Base-by-base conservation (phyloP, 371 early-diverging fungal genomes). In the Mortierella sp. region DNA sequence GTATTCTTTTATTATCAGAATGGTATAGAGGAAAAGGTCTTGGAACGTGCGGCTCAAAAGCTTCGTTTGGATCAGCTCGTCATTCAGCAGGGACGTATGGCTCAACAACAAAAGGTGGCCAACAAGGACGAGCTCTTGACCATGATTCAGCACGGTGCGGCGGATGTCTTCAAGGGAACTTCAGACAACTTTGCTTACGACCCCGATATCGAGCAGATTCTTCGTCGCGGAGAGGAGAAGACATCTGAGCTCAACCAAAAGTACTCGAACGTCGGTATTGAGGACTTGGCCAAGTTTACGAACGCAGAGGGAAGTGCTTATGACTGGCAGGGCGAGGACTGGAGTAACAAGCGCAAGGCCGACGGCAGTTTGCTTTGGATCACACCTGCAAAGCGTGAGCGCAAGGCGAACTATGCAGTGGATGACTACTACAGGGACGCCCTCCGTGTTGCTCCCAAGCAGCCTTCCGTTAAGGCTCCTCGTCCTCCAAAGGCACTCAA, bases 141-240 rank as follows among this genome's bases (percentile, higher is more conserved):
- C 28, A 99, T 99, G 99, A 98, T 99, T 72, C 98, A 97, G 84
- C 97, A 97, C 80, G 99, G 99, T 48, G 99, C 99, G 0, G 95
- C 97, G 38, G 91, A 91, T 34, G 96, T 99, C 26, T 96, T 99
- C 80, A 92, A 91, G 52, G 92, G 93, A 26, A 76, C 83, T 4
- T 93, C 92, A 26, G 91, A 89, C 76, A 73, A 81, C 57, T 74
- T 73, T 21, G 72, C 78, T 2, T 86, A 83, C 16, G 95, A 94
- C 26, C 92, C 95, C 31, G 95, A 96, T 80, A 98, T 99, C 84
- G 99, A 99, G 60, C 95, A 94, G 6, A 93, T 99, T 72, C 84
- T 99, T 58, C 90, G 91, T 73, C 90, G 92, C 50, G 97, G 98
- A 63, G 98, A 98, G 88, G 96, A 96, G 75, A 98, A 97, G 89